Conservation (phyloP, 2,329 filamentous ascomycete species). For the Helminthosporium solani region DNA sequence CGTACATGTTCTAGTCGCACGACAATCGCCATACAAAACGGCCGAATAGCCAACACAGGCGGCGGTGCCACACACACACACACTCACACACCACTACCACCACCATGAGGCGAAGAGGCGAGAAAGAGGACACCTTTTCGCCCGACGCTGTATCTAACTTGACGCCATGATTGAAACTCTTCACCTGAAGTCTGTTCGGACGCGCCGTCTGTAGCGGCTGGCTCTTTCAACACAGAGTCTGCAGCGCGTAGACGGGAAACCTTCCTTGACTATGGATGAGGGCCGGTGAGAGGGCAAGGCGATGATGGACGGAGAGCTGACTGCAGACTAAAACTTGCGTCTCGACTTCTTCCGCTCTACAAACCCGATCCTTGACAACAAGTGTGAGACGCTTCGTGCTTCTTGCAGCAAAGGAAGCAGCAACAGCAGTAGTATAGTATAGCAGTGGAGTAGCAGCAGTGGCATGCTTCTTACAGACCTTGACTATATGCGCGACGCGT, state of each 20-base stretch:
- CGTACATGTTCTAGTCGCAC: conserved; percentile 21
- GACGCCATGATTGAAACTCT: no score
- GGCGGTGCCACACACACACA: conserved; percentile 32
- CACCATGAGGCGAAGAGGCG: conserved; percentile 11
- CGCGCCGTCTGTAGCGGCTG: conserved; percentile 25
- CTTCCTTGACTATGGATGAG: no score
- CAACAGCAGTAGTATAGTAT: conserved; percentile 1
- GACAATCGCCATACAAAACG: conserved; percentile 16
- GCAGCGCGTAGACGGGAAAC: conserved; percentile 13
- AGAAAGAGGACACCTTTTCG: no score
- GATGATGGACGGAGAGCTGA: neutral
- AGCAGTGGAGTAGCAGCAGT: no score
- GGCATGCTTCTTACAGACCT: no score
- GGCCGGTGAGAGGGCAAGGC: no score
- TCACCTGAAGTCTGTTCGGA: conserved; percentile 9
- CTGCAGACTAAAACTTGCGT: conserved; percentile 17
- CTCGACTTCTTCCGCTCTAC: conserved; percentile 2
- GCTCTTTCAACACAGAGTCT: conserved; percentile 12
- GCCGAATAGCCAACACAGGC: conserved; percentile 24
- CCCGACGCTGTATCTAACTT: no score
- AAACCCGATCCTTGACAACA: conserved; percentile 4
- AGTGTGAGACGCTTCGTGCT: neutral
- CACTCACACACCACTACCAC: no score
- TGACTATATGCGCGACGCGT: conserved; percentile 1
- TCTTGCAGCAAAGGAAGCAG: no score